Conservation (phyloP, 1,284 basidiomycete genomes). For the Sanghuangporus weigelae region DNA sequence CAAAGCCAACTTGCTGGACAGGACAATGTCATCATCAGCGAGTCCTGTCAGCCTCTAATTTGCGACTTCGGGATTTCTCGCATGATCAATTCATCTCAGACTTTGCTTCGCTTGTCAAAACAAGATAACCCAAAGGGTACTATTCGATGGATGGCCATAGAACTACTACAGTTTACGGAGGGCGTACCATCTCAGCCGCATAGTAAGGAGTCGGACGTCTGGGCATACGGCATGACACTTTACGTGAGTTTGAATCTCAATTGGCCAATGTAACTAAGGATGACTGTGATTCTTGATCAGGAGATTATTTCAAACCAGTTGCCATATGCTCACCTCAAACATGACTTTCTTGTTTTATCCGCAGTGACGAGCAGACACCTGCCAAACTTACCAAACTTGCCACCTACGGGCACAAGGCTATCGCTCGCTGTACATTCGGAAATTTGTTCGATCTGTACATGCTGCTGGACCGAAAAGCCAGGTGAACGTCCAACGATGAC, state of each 20-base stretch:
- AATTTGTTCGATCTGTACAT: not conserved
- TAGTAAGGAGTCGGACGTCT: conserved; percentile 7
- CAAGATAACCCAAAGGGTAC: not conserved
- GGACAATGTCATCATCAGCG: conserved; percentile 8
- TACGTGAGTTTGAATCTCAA: not conserved
- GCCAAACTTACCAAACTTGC: not conserved
- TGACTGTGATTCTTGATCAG: not conserved
- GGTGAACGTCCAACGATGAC: not conserved
- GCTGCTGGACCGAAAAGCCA: not conserved
- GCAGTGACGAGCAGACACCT: not conserved
- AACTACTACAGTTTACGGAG: not conserved
- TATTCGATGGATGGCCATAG: conserved; percentile 7
- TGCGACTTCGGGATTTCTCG: conserved; percentile 11
- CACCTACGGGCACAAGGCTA: not conserved
- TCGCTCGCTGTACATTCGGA: not conserved
- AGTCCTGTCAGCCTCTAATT: not conserved
- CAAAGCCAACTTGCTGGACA: not conserved
- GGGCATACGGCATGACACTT: conserved; percentile 11
- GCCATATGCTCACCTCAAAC: not conserved
- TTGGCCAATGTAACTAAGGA: not conserved
- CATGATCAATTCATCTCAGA: not conserved
- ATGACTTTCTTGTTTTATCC: not conserved
- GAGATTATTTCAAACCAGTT: not conserved
- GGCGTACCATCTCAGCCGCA: not conserved
- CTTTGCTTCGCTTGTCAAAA: not conserved